phyloP scores from a whole-genome alignment of 2,329 filamentous ascomycete species.

The Colletotrichum sp. region DNA sequence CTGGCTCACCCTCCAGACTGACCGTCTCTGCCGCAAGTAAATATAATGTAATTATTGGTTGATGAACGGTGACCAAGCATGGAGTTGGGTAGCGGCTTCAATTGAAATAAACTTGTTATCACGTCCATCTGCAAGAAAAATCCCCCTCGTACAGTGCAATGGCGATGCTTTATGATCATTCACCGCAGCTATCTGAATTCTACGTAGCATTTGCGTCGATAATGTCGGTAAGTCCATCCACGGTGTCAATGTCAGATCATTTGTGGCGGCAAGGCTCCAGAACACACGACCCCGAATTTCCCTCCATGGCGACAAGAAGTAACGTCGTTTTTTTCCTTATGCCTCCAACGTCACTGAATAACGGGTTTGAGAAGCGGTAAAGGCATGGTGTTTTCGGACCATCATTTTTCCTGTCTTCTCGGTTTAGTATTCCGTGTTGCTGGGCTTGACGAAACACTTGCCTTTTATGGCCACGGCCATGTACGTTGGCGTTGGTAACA shows the following conservation, averaged over 20 bases:
- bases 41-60: neutral
- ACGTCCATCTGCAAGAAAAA: neutral
- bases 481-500: too few species aligned
- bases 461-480: too few species aligned
- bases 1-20: constrained; percentile 16
- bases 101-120: neutral
- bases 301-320: too few species aligned
- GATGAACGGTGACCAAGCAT: neutral
- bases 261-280: fast-evolving
- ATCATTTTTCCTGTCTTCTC: too few species aligned
- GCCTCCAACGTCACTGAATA: fast-evolving
- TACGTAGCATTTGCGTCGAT: too few species aligned
- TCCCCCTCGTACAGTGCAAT: neutral
- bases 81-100: neutral
- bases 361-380: fast-evolving
- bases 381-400: fast-evolving
- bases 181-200: too few species aligned
- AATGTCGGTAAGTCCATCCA: too few species aligned
- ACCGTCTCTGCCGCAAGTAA: constrained; percentile 13
- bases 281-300: fast-evolving
- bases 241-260: too few species aligned
- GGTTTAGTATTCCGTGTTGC: fast-evolving
- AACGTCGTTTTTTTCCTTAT: too few species aligned
- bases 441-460: too few species aligned
- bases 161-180: too few species aligned